These are phyloP conservation scores for Pyrenopolyporus hunteri DNA, from an alignment of 495 filamentous ascomycete species.

Conservation along the genomic window DNA sequence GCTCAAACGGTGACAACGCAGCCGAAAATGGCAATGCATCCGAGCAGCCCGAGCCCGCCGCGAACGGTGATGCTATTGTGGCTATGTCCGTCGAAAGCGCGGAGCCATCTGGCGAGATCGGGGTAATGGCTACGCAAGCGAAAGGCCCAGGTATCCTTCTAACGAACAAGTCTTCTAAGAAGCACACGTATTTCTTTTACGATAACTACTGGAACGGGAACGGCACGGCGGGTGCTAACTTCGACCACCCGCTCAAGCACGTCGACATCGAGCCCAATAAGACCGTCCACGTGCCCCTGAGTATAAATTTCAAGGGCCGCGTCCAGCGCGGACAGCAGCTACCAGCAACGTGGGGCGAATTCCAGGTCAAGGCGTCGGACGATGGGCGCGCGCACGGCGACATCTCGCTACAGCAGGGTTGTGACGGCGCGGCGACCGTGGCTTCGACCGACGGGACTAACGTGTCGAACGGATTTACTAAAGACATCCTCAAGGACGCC, in stretches of 20 bases:
- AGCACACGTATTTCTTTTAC: constrained; percentile 48
- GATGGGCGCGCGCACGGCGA: constrained; percentile 52
- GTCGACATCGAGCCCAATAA: constrained; percentile 40
- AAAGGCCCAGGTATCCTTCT: constrained; percentile 48
- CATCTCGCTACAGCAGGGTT: constrained; percentile 50
- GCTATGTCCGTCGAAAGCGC: too few relatives aligned
- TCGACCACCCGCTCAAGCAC: constrained; percentile 48
- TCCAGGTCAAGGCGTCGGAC: constrained; percentile 48
- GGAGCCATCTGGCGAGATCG: too few relatives aligned
- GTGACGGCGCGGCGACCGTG: constrained; percentile 51
- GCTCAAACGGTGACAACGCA: too few relatives aligned
- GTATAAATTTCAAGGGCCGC: constrained; percentile 49
- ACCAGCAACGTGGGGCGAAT: constrained; percentile 52
- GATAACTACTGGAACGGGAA: constrained; percentile 53
- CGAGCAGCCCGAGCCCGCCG: background rate
- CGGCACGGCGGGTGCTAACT: constrained; percentile 51
- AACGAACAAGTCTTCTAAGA: constrained; percentile 41
- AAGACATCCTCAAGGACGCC: constrained; percentile 46
- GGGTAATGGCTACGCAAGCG: too few relatives aligned
- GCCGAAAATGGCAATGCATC: too few relatives aligned
- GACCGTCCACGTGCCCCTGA: constrained; percentile 42
- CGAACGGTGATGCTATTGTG: too few relatives aligned
- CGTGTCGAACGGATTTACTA: constrained; percentile 42
- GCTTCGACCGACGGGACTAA: constrained; percentile 46
- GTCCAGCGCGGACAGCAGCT: constrained; percentile 49